Evolutionary conservation across 371 early-diverging fungal species (phyloP).

Genomic region (Mucor velutinosus): DNA sequence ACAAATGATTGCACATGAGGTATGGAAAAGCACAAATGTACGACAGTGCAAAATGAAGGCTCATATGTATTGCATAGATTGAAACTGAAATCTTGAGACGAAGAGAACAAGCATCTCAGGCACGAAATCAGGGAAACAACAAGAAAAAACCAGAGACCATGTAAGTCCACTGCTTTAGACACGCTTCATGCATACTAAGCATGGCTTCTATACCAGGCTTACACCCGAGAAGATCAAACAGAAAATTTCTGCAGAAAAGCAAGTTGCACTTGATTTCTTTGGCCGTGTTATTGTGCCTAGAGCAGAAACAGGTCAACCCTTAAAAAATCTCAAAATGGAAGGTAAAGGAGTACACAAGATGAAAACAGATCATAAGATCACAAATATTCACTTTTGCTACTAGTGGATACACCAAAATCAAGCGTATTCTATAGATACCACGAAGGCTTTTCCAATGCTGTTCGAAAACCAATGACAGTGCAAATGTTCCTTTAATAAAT

Average conservation of each 20-base stretch:
- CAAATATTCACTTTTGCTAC: background rate
- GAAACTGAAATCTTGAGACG: conserved; percentile 63
- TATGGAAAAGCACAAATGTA: conserved; percentile 23
- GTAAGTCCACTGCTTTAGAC: background rate
- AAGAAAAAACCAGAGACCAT: background rate
- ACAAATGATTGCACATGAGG: conserved; percentile 81
- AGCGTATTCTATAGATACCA: conserved; percentile 35
- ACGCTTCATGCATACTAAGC: background rate
- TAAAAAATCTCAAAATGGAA: conserved; percentile 12
- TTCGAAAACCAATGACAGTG: conserved; percentile 72
- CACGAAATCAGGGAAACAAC: conserved; percentile 13
- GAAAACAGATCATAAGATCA: background rate
- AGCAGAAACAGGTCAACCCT: conserved; percentile 3
- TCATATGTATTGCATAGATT: conserved; percentile 37
- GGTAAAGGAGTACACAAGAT: conserved; percentile 7
- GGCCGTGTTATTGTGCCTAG: conserved; percentile 52
- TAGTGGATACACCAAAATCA: conserved; percentile 17
- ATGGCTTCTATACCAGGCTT: background rate
- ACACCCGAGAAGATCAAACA: conserved; percentile 13
- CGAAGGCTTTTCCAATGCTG: conserved; percentile 89
- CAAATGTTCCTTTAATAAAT: conserved; percentile 53
- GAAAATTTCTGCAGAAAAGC: conserved; percentile 15
- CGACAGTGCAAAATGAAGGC: background rate
- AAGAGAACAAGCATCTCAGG: conserved; percentile 39
- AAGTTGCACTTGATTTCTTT: conserved; percentile 63